Percentiles rank a stretch among this genome's conserved stretches.
phyloP scores from a whole-genome alignment of 768 basidiomycete genomes.

The Vishniacozyma victoriae region DNA sequence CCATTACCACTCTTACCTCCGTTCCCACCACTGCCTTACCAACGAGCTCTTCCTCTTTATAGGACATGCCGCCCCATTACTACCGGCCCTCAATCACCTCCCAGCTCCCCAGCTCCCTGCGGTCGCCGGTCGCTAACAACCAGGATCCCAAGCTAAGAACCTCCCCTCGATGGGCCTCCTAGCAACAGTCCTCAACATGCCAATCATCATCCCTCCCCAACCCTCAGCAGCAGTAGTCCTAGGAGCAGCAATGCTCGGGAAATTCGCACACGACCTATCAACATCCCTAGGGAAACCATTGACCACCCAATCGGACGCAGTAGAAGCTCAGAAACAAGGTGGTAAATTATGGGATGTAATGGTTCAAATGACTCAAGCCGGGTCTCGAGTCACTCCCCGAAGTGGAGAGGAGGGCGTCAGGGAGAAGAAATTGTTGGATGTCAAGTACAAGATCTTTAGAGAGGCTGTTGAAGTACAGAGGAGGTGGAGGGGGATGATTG shows the following conservation, averaged over 20 bases:
- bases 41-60: too few species aligned
- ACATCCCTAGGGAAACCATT: conserved; percentile 47
- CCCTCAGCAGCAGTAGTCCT: conserved; percentile 77
- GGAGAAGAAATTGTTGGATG: conserved; percentile 72
- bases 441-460: conserved; percentile 88
- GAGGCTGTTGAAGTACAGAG: conserved; percentile 84
- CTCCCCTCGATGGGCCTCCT: conserved; percentile 78
- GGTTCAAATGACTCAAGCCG: conserved; percentile 92
- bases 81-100: too few species aligned
- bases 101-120: too few species aligned
- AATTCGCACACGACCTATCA: conserved; percentile 65
- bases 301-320: conserved; percentile 46
- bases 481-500: conserved; percentile 75
- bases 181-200: conserved; percentile 74
- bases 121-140: background rate
- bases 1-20: background rate
- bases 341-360: conserved; percentile 83
- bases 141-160: conserved; percentile 88
- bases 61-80: too few species aligned
- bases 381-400: conserved; percentile 62
- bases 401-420: conserved; percentile 58
- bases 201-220: conserved; percentile 73
- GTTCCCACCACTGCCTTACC: too few species aligned
- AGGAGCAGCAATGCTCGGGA: conserved; percentile 88
- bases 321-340: conserved; percentile 50